A percentile compares a stretch with the other conserved stretches of the same genome.
phyloP scores from a whole-genome alignment of 2,329 filamentous ascomycete genomes.

The Paecilomyces niveus region DNA sequence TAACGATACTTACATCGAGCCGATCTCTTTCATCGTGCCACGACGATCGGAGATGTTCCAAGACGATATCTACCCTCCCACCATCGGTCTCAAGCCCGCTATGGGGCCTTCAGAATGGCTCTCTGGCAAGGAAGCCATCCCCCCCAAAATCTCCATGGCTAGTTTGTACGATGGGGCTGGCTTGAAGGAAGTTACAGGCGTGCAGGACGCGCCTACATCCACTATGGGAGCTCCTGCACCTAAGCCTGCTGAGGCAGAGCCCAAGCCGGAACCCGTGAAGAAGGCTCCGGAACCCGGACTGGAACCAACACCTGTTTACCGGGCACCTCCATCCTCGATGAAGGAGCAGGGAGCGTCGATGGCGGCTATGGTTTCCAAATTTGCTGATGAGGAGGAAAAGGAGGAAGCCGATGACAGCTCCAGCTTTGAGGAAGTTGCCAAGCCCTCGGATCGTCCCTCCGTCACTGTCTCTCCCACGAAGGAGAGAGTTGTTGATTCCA shows the following conservation, averaged over 20 bases:
- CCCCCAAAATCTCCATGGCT: conserved; percentile 89
- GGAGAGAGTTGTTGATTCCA: background rate
- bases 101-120: conserved; percentile 80
- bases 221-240: conserved; percentile 40
- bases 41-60: conserved; percentile 91
- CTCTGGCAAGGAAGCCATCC: conserved; percentile 71
- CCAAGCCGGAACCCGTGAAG: conserved; percentile 7
- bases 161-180: conserved; percentile 80
- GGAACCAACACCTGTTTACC: conserved; percentile 12
- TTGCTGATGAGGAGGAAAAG: conserved; percentile 66
- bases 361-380: conserved; percentile 76
- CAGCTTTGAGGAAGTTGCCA: conserved; percentile 79
- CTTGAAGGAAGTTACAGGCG: conserved; percentile 62
- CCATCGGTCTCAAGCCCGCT: conserved; percentile 70
- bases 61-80: conserved; percentile 91
- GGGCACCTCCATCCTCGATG: conserved; percentile 51
- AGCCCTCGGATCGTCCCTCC: conserved; percentile 59
- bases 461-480: conserved; percentile 20
- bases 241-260: conserved; percentile 35
- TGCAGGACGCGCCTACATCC: conserved; percentile 28
- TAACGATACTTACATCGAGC: conserved; percentile 89
- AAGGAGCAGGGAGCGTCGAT: conserved; percentile 84
- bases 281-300: conserved; percentile 33
- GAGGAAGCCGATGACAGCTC: conserved; percentile 57
- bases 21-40: conserved; percentile 94